A percentile compares a stretch with the other conserved stretches of the same genome.
phyloP scores from a whole-genome alignment of 495 filamentous ascomycete species.

The Rhizodiscina lignyota region DNA sequence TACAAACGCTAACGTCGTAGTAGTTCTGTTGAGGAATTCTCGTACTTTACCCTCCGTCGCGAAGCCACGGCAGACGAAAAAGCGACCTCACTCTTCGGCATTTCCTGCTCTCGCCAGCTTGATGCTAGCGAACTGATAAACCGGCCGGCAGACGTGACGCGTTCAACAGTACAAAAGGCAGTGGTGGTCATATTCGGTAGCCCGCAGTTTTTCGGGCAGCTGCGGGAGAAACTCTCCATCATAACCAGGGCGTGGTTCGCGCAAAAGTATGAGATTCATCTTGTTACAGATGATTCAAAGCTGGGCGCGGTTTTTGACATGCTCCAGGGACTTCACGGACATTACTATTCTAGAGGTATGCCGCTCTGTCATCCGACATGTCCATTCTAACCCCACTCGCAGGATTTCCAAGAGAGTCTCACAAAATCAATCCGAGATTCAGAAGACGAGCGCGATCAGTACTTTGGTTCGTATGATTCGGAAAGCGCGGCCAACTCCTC shows the following conservation, averaged over 20 bases:
- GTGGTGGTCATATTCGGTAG: conserved; percentile 82
- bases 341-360: conserved; percentile 51
- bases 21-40: conserved; percentile 78
- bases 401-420: conserved; percentile 85
- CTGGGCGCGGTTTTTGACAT: background rate
- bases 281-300: background rate
- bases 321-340: conserved; percentile 50
- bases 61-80: conserved; percentile 37
- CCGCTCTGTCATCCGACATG: too few species aligned
- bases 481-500: too few species aligned
- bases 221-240: conserved; percentile 65
- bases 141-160: conserved; percentile 73
- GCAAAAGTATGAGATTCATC: conserved; percentile 46
- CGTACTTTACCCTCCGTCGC: conserved; percentile 84
- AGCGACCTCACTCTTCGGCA: conserved; percentile 86
- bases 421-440: conserved; percentile 45
- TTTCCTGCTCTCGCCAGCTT: conserved; percentile 85
- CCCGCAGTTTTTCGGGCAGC: conserved; percentile 37
- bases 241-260: conserved; percentile 95
- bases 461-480: conserved; percentile 46
- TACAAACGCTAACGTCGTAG: conserved; percentile 3
- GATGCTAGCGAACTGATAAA: conserved; percentile 61
- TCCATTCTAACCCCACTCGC: too few species aligned
- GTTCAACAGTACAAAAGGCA: conserved; percentile 93
- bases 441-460: conserved; percentile 66